Percentiles rank a stretch among this genome's conserved stretches.
phyloP scores from a whole-genome alignment of 495 filamentous ascomycete genomes.

The Annulohypoxylon stygium region DNA sequence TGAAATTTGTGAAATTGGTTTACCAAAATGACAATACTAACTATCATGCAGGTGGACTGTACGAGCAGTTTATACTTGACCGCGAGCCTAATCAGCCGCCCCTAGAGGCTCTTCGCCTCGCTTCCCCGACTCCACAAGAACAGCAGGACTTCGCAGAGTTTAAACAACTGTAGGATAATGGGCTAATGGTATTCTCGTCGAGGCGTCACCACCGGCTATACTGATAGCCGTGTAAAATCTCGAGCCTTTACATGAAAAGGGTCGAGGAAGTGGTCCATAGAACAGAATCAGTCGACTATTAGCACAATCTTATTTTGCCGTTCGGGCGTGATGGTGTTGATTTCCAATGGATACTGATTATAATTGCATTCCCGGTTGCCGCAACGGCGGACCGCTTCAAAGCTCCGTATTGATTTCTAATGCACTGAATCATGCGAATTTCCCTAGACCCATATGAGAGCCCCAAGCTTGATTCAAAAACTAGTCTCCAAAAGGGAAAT shows the following conservation, averaged over 20 bases:
- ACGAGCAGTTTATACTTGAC: constrained; percentile 60
- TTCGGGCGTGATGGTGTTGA: neutral
- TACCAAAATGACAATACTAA: neutral
- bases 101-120: constrained; percentile 35
- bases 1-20: neutral
- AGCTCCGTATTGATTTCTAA: neutral
- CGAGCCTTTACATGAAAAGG: no score
- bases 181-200: neutral
- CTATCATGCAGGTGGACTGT: constrained; percentile 42
- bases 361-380: neutral
- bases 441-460: neutral
- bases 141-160: constrained; percentile 19
- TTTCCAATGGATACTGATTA: neutral
- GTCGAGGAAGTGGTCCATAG: no score
- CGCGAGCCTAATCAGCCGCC: constrained; percentile 52
- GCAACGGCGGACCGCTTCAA: neutral
- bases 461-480: neutral
- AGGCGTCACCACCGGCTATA: neutral
- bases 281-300: neutral
- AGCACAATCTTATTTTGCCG: neutral
- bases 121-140: constrained; percentile 44
- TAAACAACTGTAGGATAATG: constrained; percentile 8
- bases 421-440: neutral
- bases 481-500: neutral
- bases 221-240: neutral